phyloP scores from a whole-genome alignment of 192 early-diverging fungal genomes.

The Backusella macrospora region DNA sequence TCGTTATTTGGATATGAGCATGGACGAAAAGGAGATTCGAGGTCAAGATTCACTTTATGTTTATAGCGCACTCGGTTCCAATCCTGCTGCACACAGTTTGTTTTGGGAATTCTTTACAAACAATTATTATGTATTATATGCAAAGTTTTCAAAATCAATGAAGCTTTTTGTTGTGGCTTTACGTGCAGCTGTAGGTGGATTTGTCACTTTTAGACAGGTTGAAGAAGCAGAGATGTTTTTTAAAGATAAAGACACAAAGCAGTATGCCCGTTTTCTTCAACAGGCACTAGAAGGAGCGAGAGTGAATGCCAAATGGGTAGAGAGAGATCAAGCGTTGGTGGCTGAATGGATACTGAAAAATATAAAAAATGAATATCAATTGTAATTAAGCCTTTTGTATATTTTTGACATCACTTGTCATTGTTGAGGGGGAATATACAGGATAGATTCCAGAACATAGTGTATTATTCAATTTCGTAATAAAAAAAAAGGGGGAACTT shows the following conservation, averaged over 20 bases:
- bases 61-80: slow-evolving; percentile 52
- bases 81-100: slow-evolving; percentile 54
- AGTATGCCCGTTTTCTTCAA: slow-evolving; percentile 66
- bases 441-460: too few relatives aligned
- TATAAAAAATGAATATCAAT: background rate
- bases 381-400: background rate
- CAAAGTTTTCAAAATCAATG: slow-evolving; percentile 58
- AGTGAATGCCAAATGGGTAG: slow-evolving; percentile 58
- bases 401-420: background rate
- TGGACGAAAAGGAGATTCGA: slow-evolving; percentile 66
- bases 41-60: slow-evolving; percentile 70
- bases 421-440: background rate
- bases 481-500: background rate
- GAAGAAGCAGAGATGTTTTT: slow-evolving; percentile 68
- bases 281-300: slow-evolving; percentile 74
- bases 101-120: slow-evolving; percentile 71
- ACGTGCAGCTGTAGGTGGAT: slow-evolving; percentile 47
- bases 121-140: slow-evolving; percentile 60
- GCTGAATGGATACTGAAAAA: slow-evolving; percentile 24
- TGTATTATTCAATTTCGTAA: background rate
- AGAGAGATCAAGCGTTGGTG: slow-evolving; percentile 29
- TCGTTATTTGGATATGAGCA: slow-evolving; percentile 60
- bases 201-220: slow-evolving; percentile 54
- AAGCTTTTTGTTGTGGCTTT: slow-evolving; percentile 50
- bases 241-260: slow-evolving; percentile 60